phyloP scores from a whole-genome alignment of 1,284 basidiomycete genomes.

The Microbotryum saponariae region DNA sequence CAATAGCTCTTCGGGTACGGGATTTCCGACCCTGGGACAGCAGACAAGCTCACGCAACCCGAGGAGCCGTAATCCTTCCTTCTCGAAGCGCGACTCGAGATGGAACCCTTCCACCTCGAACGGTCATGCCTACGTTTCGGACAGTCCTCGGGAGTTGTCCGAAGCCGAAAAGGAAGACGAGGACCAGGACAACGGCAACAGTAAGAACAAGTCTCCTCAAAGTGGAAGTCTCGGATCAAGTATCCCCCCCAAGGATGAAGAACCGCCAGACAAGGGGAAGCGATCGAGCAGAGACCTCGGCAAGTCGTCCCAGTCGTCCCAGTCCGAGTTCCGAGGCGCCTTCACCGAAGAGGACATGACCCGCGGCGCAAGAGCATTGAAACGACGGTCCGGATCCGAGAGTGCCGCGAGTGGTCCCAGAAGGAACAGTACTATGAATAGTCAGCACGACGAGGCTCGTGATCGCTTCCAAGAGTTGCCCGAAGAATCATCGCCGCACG shows the following conservation, averaged over 20 bases:
- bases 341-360: not conserved
- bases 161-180: not conserved
- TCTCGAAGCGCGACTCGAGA: not conserved
- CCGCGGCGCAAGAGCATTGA: not conserved
- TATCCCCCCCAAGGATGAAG: not conserved
- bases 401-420: not conserved
- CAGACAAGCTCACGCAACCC: no score
- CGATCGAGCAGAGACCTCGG: not conserved
- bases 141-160: not conserved
- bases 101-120: not conserved
- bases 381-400: not conserved
- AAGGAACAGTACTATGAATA: not conserved
- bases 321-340: not conserved
- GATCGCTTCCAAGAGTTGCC: constrained; percentile 25
- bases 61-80: no score
- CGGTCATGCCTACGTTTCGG: not conserved
- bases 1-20: not conserved
- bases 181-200: not conserved
- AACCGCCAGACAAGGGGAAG: not conserved
- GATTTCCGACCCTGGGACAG: not conserved
- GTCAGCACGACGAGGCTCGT: constrained; percentile 21
- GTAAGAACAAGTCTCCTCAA: not conserved
- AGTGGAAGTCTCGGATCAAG: not conserved
- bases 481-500: constrained; percentile 1
- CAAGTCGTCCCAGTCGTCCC: not conserved